Evolutionary conservation across 345 rosid species (phyloP), one percentile per base, ranked within the genome.

Genomic region (Trapa incisa): DNA sequence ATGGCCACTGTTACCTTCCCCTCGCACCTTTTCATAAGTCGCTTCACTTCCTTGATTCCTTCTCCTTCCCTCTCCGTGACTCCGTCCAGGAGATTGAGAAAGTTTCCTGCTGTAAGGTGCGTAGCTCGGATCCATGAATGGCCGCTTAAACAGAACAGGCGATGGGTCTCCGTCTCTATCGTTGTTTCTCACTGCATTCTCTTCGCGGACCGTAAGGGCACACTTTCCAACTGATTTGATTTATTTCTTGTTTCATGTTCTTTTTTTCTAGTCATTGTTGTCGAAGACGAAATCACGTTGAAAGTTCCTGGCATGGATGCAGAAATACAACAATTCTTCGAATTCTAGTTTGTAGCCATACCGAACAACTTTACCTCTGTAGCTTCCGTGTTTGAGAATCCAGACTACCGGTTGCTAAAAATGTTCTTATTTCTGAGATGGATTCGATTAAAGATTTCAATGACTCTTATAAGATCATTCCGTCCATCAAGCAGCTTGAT

Each of bases 121-220:
- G 68, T 79, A 32, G 52, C 65, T 69, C 66, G 75, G 48, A 74
- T 78, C 69, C 78, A 73, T 33, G 38, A 61, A 58, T 71, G 85
- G 86, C 76, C 42, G 63, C 78, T 72, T 66, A 79, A 36, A 64
- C 76, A 72, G 68, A 81, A 78, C 84, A 75, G 89, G 70, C 85
- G 96, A 78, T 73, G 79, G 66, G 73, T 80, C 76, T 85, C 95
- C 75, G 9, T 82, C 76, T 83, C 92, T 68, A 79, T 87, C 71
- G 56, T 81, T 62, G 73, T 82, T 72, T 79, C 86, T 35, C 80
- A 65, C 65, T 64, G 79, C 64, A 68, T 87, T 65, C 58, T 77
- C 60, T 39, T 72, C 65, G 85, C 88, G 0, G 70, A 79, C 68
- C 50, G 95, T 89, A 75, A n/a, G 63, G 14, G 35, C 37, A 4